A percentile compares a stretch with the other conserved stretches of the same genome.
phyloP scores from a whole-genome alignment of 2,329 filamentous ascomycete species.

The Aureobasidium namibiae region DNA sequence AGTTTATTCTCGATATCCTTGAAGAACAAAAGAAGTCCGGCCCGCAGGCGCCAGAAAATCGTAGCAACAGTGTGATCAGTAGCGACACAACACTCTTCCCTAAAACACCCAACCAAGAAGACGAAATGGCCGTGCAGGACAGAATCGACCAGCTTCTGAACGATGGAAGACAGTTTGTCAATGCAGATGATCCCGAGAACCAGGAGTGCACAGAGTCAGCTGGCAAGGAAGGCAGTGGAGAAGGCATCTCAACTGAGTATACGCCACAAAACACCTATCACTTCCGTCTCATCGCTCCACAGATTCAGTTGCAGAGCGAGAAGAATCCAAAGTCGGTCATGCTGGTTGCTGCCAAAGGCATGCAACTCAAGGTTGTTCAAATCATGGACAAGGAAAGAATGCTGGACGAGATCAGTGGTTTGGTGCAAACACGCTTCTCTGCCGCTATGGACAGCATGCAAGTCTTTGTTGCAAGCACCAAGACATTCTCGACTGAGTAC shows the following conservation, averaged over 20 bases:
- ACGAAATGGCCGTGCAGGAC: slow-evolving; percentile 65
- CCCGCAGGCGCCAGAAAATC: slow-evolving; percentile 15
- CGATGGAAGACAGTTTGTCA: slow-evolving; percentile 76
- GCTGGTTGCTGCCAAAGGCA: slow-evolving; percentile 90
- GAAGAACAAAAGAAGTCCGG: slow-evolving; percentile 82
- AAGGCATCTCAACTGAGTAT: slow-evolving; percentile 80
- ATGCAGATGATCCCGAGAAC: slow-evolving; percentile 52
- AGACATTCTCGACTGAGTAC: slow-evolving; percentile 75
- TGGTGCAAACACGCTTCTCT: slow-evolving; percentile 89
- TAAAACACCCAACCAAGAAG: slow-evolving; percentile 43
- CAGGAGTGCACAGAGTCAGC: slow-evolving; percentile 23
- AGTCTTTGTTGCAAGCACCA: slow-evolving; percentile 93
- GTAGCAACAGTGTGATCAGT: not conserved
- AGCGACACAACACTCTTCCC: slow-evolving; percentile 13
- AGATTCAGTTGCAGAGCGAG: slow-evolving; percentile 96
- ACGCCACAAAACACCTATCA: slow-evolving; percentile 90
- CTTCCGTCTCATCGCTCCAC: slow-evolving; percentile 86
- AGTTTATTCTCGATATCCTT: slow-evolving; percentile 96
- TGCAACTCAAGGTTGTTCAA: slow-evolving; percentile 95
- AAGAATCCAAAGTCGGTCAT: slow-evolving; percentile 97
- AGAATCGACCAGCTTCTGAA: slow-evolving; percentile 77
- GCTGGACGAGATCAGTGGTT: slow-evolving; percentile 83
- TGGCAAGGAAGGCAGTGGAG: slow-evolving; percentile 41
- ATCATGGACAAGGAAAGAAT: slow-evolving; percentile 96
- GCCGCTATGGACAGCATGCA: slow-evolving; percentile 96